Conservation (phyloP, 2,329 filamentous ascomycete species). For the Penicillium sumatraense region DNA sequence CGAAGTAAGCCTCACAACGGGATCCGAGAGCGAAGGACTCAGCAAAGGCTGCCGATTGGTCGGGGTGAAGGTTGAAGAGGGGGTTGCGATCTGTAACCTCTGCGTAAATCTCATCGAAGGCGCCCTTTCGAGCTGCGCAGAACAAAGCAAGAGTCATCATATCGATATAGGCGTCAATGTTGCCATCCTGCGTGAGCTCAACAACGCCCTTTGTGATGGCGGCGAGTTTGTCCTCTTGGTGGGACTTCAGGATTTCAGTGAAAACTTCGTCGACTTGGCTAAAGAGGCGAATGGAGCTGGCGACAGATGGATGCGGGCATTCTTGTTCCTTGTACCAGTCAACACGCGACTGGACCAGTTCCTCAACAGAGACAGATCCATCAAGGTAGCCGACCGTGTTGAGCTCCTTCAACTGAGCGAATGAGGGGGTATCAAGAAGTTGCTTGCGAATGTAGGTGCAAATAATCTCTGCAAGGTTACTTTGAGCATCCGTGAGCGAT, state of each 20-base stretch:
- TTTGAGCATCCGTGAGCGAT: slow-evolving; percentile 33
- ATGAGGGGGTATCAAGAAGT: slow-evolving; percentile 44
- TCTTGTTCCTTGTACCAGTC: slow-evolving; percentile 49
- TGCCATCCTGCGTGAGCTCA: slow-evolving; percentile 33
- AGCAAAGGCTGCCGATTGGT: slow-evolving; percentile 67
- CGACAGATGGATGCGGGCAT: slow-evolving; percentile 39
- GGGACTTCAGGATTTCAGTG: slow-evolving; percentile 31
- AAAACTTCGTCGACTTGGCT: slow-evolving; percentile 38
- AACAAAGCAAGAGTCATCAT: slow-evolving; percentile 63
- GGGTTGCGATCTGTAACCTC: slow-evolving; percentile 67
- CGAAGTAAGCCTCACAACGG: slow-evolving; percentile 66
- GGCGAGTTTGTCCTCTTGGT: slow-evolving; percentile 41
- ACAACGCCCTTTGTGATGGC: slow-evolving; percentile 44
- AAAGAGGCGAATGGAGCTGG: slow-evolving; percentile 44
- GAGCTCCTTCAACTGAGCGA: slow-evolving; percentile 45
- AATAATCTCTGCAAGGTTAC: slow-evolving; percentile 34
- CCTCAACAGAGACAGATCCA: slow-evolving; percentile 40
- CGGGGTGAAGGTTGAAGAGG: slow-evolving; percentile 63
- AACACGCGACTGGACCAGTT: slow-evolving; percentile 45
- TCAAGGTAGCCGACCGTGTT: slow-evolving; percentile 48
- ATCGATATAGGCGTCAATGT: slow-evolving; percentile 56
- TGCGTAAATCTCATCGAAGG: slow-evolving; percentile 66
- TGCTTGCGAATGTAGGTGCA: slow-evolving; percentile 38
- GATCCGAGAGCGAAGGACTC: slow-evolving; percentile 68
- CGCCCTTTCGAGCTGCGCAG: slow-evolving; percentile 59